These are phyloP conservation scores for Cetraspora pellucida DNA, from an alignment of 192 early-diverging fungal genomes.

Conservation along the genomic window DNA sequence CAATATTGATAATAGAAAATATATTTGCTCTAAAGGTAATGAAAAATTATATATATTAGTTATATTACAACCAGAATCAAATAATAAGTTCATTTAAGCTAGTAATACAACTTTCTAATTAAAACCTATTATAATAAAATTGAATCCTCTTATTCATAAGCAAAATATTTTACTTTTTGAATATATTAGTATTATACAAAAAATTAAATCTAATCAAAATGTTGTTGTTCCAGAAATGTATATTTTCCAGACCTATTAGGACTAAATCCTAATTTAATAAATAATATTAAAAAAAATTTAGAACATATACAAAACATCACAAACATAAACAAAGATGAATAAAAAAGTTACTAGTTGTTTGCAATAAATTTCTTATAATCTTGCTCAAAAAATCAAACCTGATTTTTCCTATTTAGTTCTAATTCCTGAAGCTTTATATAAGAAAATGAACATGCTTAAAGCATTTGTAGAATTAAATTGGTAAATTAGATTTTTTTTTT, in stretches of 20 bases:
- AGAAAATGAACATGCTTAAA: constrained; percentile 17
- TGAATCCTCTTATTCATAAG: neutral
- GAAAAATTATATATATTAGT: neutral
- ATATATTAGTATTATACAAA: constrained; percentile 24
- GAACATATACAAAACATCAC: neutral
- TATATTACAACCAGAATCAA: neutral
- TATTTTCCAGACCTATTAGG: constrained; percentile 1
- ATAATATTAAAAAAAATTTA: constrained; percentile 3
- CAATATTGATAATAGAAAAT: constrained; percentile 15
- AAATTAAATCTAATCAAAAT: neutral
- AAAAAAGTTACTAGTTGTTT: constrained; percentile 1
- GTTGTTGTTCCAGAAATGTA: constrained; percentile 9
- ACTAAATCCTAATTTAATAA: constrained; percentile 9
- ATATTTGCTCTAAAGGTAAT: neutral
- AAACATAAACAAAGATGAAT: neutral
- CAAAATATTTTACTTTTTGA: neutral
- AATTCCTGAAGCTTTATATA: neutral
- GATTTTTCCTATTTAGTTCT: neutral
- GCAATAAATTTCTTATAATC: constrained; percentile 16
- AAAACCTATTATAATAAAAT: neutral
- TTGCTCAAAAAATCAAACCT: neutral
- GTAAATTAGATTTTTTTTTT: neutral
- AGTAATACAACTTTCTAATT: neutral
- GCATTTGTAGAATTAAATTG: constrained; percentile 18
- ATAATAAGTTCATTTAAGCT: neutral